Percentiles rank a stretch among this genome's conserved stretches.
Conservation (phyloP, 345 rosid genomes). For the Arabis alpina region DNA sequence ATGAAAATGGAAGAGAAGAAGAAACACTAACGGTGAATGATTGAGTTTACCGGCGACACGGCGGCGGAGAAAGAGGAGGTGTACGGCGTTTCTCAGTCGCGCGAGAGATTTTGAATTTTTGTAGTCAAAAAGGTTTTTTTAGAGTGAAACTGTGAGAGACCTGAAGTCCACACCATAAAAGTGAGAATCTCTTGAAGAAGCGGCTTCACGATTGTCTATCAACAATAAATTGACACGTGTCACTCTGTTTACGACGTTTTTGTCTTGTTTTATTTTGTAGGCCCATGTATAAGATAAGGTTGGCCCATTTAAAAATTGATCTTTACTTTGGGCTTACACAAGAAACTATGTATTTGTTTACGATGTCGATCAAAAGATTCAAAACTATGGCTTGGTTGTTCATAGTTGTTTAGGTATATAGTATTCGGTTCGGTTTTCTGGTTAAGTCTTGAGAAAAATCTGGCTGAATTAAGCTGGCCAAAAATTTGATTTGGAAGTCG, state of each 20-base stretch:
- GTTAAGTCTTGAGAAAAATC: no score
- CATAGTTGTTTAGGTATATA: no score
- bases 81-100: conserved; percentile 15
- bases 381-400: no score
- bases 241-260: conserved; percentile 19
- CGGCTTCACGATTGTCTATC: conserved; percentile 37
- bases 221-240: conserved; percentile 28
- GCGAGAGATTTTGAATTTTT: conserved; percentile 25
- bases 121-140: conserved; percentile 26
- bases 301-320: not conserved
- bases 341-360: not conserved
- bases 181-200: conserved; percentile 12
- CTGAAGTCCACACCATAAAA: conserved; percentile 24
- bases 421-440: no score
- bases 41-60: conserved; percentile 12
- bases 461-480: no score
- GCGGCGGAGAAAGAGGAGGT: conserved; percentile 6
- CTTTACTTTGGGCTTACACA: conserved; percentile 7
- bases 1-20: not conserved
- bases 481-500: no score
- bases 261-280: conserved; percentile 13
- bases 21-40: not conserved
- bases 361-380: not conserved
- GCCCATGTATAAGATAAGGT: not conserved
- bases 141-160: conserved; percentile 25